Conservation (phyloP, 192 early-diverging fungal species). For the Coemansia sp. region DNA sequence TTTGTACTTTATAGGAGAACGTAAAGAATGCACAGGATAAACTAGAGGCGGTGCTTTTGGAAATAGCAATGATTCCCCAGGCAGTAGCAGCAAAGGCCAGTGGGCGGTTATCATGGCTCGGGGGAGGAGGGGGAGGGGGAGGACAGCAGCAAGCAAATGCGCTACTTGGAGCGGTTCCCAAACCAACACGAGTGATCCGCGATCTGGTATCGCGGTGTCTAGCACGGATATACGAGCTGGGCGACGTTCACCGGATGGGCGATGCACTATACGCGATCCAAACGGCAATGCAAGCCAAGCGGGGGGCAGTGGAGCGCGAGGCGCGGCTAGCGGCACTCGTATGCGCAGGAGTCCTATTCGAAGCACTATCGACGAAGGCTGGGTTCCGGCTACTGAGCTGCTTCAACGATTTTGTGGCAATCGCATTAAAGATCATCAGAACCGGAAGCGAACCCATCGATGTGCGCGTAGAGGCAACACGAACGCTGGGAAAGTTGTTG, state of each 20-base stretch:
- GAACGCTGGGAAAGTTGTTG: conserved; percentile 65
- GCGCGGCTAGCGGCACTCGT: conserved; percentile 62
- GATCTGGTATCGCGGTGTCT: conserved; percentile 38
- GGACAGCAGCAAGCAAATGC: conserved; percentile 51
- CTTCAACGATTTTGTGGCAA: conserved; percentile 47
- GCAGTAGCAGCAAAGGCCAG: conserved; percentile 58
- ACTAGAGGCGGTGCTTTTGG: conserved; percentile 71
- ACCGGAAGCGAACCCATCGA: conserved; percentile 43
- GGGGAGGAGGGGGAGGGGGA: conserved; percentile 40
- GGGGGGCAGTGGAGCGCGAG: conserved; percentile 1
- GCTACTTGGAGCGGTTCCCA: conserved; percentile 23
- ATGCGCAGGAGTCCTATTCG: conserved; percentile 77
- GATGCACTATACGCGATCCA: conserved; percentile 37
- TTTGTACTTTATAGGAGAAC: conserved; percentile 59
- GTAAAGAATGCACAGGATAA: conserved; percentile 67
- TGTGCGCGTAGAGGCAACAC: conserved; percentile 70
- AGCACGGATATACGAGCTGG: conserved; percentile 33
- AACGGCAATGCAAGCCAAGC: conserved; percentile 11
- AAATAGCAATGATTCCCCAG: conserved; percentile 66
- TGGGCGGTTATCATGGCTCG: conserved; percentile 73
- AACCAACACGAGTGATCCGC: conserved; percentile 32
- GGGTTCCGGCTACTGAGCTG: conserved; percentile 56
- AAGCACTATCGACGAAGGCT: conserved; percentile 58
- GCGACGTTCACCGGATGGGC: conserved; percentile 46
- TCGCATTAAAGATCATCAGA: conserved; percentile 25